These are phyloP conservation scores for Chaetomium cochliodes DNA, from an alignment of 495 filamentous ascomycete species.

Conservation along the genomic window DNA sequence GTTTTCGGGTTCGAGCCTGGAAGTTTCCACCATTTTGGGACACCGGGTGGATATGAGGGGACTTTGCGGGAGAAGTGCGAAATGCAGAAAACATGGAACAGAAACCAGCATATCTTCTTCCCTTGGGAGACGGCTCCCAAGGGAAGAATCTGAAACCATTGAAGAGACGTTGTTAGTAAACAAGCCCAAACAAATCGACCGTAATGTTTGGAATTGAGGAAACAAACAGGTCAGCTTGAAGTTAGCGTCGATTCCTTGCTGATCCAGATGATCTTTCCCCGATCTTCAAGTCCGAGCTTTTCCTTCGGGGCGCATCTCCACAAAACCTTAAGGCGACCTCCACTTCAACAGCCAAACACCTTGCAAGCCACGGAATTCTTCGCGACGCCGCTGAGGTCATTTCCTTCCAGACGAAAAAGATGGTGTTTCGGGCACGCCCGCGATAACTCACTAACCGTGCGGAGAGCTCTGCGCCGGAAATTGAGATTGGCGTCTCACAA, in stretches of 20 bases:
- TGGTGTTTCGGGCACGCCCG: neutral
- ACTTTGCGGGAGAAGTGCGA: neutral
- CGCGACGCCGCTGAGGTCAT: neutral
- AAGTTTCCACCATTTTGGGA: no score
- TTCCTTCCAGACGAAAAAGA: neutral
- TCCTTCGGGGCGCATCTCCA: constrained; percentile 1
- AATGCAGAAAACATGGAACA: neutral
- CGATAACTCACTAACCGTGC: neutral
- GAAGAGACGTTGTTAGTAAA: no score
- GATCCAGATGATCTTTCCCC: constrained; percentile 8
- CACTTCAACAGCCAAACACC: neutral
- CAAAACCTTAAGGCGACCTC: constrained; percentile 16
- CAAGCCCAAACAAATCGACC: neutral
- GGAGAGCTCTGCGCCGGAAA: neutral
- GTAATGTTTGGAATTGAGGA: neutral
- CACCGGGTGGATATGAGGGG: no score
- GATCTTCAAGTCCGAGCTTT: constrained; percentile 3
- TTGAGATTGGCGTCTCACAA: neutral
- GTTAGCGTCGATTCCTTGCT: neutral
- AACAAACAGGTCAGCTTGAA: neutral
- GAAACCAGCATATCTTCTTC: neutral
- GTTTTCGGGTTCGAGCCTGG: no score
- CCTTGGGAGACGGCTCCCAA: no score
- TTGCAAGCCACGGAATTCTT: neutral
- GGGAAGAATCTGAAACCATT: no score